These are phyloP conservation scores for Colletotrichum chrysophilum DNA, from an alignment of 2,329 filamentous ascomycete genomes.

Conservation along the genomic window DNA sequence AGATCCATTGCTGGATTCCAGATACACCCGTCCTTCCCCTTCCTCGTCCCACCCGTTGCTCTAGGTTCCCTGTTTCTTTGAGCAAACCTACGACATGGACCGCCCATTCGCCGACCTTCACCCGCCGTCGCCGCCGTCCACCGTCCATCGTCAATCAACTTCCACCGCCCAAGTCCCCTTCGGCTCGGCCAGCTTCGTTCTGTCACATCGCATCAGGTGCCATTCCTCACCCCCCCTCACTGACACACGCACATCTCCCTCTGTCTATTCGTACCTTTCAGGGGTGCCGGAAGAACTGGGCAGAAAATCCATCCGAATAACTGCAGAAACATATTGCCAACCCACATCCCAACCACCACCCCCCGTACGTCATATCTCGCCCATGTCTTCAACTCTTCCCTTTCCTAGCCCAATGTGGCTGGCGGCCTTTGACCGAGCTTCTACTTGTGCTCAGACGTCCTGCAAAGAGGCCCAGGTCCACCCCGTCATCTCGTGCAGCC, in stretches of 20 bases:
- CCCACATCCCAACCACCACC: neutral
- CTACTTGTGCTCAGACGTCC: conserved; percentile 8
- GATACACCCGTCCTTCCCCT: neutral
- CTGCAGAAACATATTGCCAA: neutral
- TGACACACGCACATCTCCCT: neutral
- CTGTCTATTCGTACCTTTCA: neutral
- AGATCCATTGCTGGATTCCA: conserved; percentile 4
- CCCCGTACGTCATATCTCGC: conserved; percentile 17
- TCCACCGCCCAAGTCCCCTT: neutral
- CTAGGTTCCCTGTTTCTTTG: neutral
- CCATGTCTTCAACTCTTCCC: neutral
- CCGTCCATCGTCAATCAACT: neutral
- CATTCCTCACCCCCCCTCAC: neutral
- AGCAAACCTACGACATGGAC: neutral
- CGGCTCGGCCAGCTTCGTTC: neutral
- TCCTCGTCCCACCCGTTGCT: neutral
- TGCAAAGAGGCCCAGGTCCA: conserved; percentile 3
- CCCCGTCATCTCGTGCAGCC: conserved; percentile 15
- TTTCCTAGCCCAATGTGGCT: neutral
- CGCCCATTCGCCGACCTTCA: neutral
- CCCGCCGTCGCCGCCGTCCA: neutral
- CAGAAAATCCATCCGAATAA: conserved; percentile 3
- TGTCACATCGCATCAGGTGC: neutral
- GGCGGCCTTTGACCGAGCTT: conserved; percentile 18
- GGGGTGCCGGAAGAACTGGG: neutral